A percentile compares a stretch with the other conserved stretches of the same genome.
phyloP scores from a whole-genome alignment of 371 early-diverging fungal species.

The Mortierella sp. region DNA sequence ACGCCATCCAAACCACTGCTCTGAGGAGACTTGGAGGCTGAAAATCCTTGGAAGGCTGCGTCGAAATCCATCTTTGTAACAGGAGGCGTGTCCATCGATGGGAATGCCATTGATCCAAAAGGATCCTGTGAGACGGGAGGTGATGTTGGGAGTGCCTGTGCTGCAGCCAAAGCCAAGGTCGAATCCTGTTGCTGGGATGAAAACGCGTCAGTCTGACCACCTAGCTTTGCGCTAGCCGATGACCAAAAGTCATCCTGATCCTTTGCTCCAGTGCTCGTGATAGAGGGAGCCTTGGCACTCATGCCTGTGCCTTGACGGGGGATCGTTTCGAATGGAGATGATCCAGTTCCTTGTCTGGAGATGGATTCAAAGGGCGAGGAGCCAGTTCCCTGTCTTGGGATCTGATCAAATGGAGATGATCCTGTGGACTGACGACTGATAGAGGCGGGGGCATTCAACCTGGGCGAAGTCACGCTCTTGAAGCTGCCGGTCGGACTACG shows the following conservation, averaged over 20 bases:
- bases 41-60: slow-evolving; percentile 38
- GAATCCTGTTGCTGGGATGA: background rate
- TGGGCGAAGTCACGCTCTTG: slow-evolving; percentile 26
- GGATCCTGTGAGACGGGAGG: slow-evolving; percentile 28
- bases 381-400: slow-evolving; percentile 29
- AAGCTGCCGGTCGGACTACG: slow-evolving; percentile 52
- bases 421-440: slow-evolving; percentile 52
- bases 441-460: slow-evolving; percentile 4
- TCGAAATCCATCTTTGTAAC: slow-evolving; percentile 53
- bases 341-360: slow-evolving; percentile 37
- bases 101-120: slow-evolving; percentile 47
- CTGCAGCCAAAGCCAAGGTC: slow-evolving; percentile 4
- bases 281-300: slow-evolving; percentile 25
- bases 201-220: slow-evolving; percentile 16
- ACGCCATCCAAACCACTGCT: slow-evolving; percentile 15
- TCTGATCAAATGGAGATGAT: slow-evolving; percentile 33
- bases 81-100: slow-evolving; percentile 43
- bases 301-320: slow-evolving; percentile 35
- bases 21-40: slow-evolving; percentile 16
- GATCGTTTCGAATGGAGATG: slow-evolving; percentile 31
- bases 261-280: slow-evolving; percentile 6
- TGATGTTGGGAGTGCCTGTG: slow-evolving; percentile 19
- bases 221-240: slow-evolving; percentile 16
- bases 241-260: slow-evolving; percentile 40
- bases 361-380: slow-evolving; percentile 39